Evolutionary conservation across 2,329 filamentous ascomycete genomes (phyloP).

Genomic region (Fusarium citri): DNA sequence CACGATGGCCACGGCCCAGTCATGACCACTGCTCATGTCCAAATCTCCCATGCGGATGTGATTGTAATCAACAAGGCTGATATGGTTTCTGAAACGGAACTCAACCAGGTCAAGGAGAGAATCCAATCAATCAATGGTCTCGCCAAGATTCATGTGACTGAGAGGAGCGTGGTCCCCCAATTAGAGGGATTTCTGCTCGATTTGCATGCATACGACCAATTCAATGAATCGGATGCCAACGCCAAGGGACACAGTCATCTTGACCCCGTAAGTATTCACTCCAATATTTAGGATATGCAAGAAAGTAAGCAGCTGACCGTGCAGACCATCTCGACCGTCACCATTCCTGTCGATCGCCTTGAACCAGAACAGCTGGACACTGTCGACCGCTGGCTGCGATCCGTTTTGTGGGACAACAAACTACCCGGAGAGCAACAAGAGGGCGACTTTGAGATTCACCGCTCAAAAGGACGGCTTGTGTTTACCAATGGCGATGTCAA

Average conservation of each 20-base stretch:
- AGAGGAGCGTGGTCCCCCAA: slow-evolving; percentile 81
- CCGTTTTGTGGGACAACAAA: slow-evolving; percentile 83
- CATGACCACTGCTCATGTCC: slow-evolving; percentile 92
- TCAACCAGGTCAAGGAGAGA: slow-evolving; percentile 75
- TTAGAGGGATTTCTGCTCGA: slow-evolving; percentile 90
- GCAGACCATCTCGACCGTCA: slow-evolving; percentile 85
- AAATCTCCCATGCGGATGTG: slow-evolving; percentile 97
- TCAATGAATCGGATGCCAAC: slow-evolving; percentile 77
- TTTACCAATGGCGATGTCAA: slow-evolving; percentile 74
- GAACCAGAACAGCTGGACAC: slow-evolving; percentile 65
- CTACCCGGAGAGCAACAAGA: slow-evolving; percentile 61
- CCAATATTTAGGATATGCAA: neutral
- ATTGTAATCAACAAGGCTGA: slow-evolving; percentile 95
- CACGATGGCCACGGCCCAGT: slow-evolving; percentile 70
- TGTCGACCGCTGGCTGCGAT: slow-evolving; percentile 85
- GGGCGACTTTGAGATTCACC: slow-evolving; percentile 80
- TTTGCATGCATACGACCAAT: slow-evolving; percentile 90
- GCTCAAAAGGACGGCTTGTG: slow-evolving; percentile 83
- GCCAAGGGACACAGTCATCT: slow-evolving; percentile 89
- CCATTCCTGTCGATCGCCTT: slow-evolving; percentile 75
- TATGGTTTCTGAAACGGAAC: slow-evolving; percentile 76
- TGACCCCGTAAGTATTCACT: slow-evolving; percentile 73
- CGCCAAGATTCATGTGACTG: slow-evolving; percentile 84
- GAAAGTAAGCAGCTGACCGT: slow-evolving; percentile 27
- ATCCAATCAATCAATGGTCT: slow-evolving; percentile 89